Conservation (phyloP, 495 filamentous ascomycete genomes). For the Apodospora peruviana region DNA sequence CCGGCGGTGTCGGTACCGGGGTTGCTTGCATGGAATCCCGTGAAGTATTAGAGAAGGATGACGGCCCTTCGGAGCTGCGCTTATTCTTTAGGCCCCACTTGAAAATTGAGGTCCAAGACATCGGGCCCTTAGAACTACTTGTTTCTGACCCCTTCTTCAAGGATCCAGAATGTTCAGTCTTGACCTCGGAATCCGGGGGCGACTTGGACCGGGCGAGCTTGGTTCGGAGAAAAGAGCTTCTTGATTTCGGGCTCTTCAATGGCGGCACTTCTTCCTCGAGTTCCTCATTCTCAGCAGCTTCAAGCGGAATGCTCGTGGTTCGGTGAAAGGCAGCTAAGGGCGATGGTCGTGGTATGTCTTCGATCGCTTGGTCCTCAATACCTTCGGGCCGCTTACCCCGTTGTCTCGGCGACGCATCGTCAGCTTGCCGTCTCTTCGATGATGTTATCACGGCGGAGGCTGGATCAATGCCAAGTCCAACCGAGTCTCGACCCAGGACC, state of each 20-base stretch:
- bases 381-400: constrained; percentile 15
- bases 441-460: constrained; percentile 42
- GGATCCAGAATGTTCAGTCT: constrained; percentile 31
- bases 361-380: constrained; percentile 5
- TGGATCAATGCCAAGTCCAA: constrained; percentile 37
- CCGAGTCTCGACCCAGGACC: constrained; percentile 46
- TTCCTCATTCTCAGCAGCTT: constrained; percentile 5
- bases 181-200: constrained; percentile 23
- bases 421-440: constrained; percentile 33
- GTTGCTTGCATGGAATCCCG: constrained; percentile 60
- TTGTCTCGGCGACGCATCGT: constrained; percentile 7
- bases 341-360: constrained; percentile 6
- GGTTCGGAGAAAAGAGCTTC: constrained; percentile 27
- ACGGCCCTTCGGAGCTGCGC: constrained; percentile 51
- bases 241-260: constrained; percentile 16
- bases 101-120: constrained; percentile 69
- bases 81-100: constrained; percentile 57
- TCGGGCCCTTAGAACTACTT: constrained; percentile 32
- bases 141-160: constrained; percentile 33
- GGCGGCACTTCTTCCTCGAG: constrained; percentile 5
- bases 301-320: constrained; percentile 21
- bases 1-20: constrained; percentile 27
- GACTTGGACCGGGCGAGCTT: constrained; percentile 38
- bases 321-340: constrained; percentile 34
- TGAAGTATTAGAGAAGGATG: constrained; percentile 76